These are phyloP conservation scores for Rhodocollybia butyracea DNA, from an alignment of 768 basidiomycete species.

Conservation along the genomic window DNA sequence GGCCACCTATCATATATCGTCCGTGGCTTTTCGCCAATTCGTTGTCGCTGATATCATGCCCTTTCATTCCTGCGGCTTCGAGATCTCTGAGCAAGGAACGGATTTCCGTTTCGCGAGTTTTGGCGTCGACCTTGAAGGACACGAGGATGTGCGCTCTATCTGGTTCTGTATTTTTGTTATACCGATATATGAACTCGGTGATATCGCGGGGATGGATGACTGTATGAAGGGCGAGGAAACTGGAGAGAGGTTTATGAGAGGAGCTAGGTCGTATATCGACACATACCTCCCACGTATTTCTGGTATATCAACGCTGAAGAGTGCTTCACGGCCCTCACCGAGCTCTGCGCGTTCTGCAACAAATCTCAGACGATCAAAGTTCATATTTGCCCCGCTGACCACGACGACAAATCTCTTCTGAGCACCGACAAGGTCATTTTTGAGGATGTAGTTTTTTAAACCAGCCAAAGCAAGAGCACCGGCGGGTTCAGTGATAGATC, in stretches of 20 bases:
- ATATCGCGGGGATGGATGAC: constrained; percentile 88
- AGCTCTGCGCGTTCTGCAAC: constrained; percentile 98
- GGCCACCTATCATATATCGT: constrained; percentile 93
- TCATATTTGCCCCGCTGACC: constrained; percentile 98
- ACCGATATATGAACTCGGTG: constrained; percentile 96
- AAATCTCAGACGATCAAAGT: constrained; percentile 93
- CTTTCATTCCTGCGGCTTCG: constrained; percentile 71
- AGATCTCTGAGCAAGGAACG: constrained; percentile 59
- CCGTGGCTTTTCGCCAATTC: constrained; percentile 95
- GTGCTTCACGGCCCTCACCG: constrained; percentile 91
- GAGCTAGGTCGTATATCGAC: not conserved
- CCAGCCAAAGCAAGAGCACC: constrained; percentile 92
- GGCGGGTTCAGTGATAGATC: constrained; percentile 94
- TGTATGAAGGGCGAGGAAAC: constrained; percentile 85
- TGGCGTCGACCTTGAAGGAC: constrained; percentile 80
- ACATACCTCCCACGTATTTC: constrained; percentile 87
- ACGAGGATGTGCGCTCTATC: constrained; percentile 82
- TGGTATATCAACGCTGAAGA: constrained; percentile 92
- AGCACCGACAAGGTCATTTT: constrained; percentile 79
- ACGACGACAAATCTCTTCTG: constrained; percentile 89
- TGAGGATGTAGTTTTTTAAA: constrained; percentile 80
- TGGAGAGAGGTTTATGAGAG: constrained; percentile 26
- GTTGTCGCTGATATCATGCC: constrained; percentile 87
- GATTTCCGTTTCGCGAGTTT: constrained; percentile 59
- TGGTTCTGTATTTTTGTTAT: constrained; percentile 55